phyloP scores from a whole-genome alignment of 2,329 filamentous ascomycete genomes.

The Chalara sp. region DNA sequence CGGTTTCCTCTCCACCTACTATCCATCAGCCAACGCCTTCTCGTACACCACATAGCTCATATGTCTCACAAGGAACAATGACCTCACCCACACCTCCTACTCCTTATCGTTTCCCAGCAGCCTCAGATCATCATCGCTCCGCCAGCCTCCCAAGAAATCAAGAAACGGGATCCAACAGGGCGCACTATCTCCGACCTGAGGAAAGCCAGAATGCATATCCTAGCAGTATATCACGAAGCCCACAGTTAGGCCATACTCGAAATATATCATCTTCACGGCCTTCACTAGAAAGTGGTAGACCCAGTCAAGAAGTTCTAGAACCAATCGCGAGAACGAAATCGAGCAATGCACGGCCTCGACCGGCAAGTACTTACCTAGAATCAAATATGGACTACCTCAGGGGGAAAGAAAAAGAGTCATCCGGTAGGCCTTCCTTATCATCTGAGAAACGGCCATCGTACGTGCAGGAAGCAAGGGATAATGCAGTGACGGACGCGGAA shows the following conservation, averaged over 20 bases:
- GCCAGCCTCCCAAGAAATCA: slow-evolving; percentile 36
- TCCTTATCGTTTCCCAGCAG: slow-evolving; percentile 19
- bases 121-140: slow-evolving; percentile 40
- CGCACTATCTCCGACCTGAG: slow-evolving; percentile 15
- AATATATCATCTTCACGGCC: slow-evolving; percentile 51
- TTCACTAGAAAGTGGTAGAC: slow-evolving; percentile 65
- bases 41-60: slow-evolving; percentile 34
- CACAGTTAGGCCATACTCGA: slow-evolving; percentile 30
- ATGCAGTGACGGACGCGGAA: slow-evolving; percentile 31
- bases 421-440: slow-evolving; percentile 16
- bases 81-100: slow-evolving; percentile 48
- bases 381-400: slow-evolving; percentile 77
- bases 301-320: slow-evolving; percentile 55
- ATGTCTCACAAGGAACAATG: slow-evolving; percentile 73
- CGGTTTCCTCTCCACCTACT: slow-evolving; percentile 34
- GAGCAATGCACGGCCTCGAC: slow-evolving; percentile 61
- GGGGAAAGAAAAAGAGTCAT: slow-evolving; percentile 67
- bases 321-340: slow-evolving; percentile 56
- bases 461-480: slow-evolving; percentile 15
- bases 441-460: slow-evolving; percentile 26
- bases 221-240: slow-evolving; percentile 16
- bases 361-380: slow-evolving; percentile 76
- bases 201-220: slow-evolving; percentile 15
- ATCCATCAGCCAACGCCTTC: slow-evolving; percentile 25
- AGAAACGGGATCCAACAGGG: slow-evolving; percentile 10